Evolutionary conservation across 2,329 filamentous ascomycete genomes (phyloP).

Genomic region (Penicillium sp.): DNA sequence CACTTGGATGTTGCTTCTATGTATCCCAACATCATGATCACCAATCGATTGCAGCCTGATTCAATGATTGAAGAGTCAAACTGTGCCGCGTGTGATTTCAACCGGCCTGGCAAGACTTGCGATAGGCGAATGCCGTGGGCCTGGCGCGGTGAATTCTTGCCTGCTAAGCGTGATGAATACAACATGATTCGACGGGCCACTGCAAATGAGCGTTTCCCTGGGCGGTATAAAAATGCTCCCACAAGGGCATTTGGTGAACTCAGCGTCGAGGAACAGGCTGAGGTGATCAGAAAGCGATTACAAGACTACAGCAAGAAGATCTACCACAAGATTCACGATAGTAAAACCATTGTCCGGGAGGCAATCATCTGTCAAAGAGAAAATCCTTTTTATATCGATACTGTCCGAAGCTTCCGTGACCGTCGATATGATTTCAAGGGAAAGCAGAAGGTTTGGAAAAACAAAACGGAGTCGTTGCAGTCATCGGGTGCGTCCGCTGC

Average conservation of each 20-base stretch:
- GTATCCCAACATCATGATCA: slow-evolving; percentile 99
- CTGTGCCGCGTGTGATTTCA: slow-evolving; percentile 97
- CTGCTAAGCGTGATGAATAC: slow-evolving; percentile 95
- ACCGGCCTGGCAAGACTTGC: slow-evolving; percentile 93
- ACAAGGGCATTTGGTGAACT: slow-evolving; percentile 77
- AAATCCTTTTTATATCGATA: slow-evolving; percentile 97
- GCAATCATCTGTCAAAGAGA: slow-evolving; percentile 98
- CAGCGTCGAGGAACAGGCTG: slow-evolving; percentile 75
- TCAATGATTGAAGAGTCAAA: slow-evolving; percentile 98
- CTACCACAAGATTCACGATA: slow-evolving; percentile 98
- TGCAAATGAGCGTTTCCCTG: slow-evolving; percentile 89
- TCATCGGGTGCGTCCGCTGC: slow-evolving; percentile 70
- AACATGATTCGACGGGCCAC: slow-evolving; percentile 96
- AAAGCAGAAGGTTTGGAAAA: slow-evolving; percentile 97
- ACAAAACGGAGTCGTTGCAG: slow-evolving; percentile 86
- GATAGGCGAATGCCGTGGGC: slow-evolving; percentile 93
- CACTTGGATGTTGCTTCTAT: slow-evolving; percentile 98
- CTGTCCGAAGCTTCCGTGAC: slow-evolving; percentile 93
- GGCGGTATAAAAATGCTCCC: slow-evolving; percentile 69
- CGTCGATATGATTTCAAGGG: slow-evolving; percentile 98
- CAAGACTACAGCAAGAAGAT: slow-evolving; percentile 97
- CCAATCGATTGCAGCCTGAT: slow-evolving; percentile 93
- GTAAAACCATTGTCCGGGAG: slow-evolving; percentile 86
- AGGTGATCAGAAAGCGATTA: slow-evolving; percentile 77
- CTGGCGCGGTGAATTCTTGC: slow-evolving; percentile 96